phyloP scores from a whole-genome alignment of 345 rosid species.

The Erodium maritimum region DNA sequence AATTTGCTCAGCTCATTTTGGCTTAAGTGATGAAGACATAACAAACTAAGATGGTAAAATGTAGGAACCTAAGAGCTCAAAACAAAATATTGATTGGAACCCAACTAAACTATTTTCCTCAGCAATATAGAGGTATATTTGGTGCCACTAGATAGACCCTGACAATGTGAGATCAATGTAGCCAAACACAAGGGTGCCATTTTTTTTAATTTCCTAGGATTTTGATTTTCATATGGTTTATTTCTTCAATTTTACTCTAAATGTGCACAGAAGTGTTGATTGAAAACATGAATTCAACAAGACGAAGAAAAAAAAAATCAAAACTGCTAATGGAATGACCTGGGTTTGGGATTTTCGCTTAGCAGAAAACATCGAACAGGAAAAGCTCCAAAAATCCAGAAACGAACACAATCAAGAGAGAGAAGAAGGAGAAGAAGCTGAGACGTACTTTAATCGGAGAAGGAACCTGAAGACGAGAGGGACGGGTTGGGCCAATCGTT shows the following conservation, averaged over 20 bases:
- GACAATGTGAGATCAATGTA: background rate
- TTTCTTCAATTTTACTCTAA: background rate
- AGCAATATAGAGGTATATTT: background rate
- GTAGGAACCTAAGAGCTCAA: background rate
- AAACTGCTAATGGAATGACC: background rate
- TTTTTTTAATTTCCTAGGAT: background rate
- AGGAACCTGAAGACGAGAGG: slow-evolving; percentile 47
- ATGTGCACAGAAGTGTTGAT: background rate
- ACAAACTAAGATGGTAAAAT: background rate
- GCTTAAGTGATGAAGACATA: background rate
- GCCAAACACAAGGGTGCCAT: background rate
- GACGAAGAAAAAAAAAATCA: too few species aligned
- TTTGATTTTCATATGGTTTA: background rate
- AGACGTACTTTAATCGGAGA: slow-evolving; percentile 38
- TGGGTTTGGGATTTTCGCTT: background rate
- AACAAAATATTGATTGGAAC: background rate
- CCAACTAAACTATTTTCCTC: background rate
- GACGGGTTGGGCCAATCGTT: slow-evolving; percentile 70
- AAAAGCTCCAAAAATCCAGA: background rate
- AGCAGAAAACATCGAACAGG: background rate
- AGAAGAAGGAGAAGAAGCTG: background rate
- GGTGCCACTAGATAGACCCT: background rate
- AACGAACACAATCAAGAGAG: background rate
- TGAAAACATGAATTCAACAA: background rate
- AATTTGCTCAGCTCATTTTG: background rate